Evolutionary conservation across 305 asterid species (phyloP).

Genomic region (Petunia hybrid): DNA sequence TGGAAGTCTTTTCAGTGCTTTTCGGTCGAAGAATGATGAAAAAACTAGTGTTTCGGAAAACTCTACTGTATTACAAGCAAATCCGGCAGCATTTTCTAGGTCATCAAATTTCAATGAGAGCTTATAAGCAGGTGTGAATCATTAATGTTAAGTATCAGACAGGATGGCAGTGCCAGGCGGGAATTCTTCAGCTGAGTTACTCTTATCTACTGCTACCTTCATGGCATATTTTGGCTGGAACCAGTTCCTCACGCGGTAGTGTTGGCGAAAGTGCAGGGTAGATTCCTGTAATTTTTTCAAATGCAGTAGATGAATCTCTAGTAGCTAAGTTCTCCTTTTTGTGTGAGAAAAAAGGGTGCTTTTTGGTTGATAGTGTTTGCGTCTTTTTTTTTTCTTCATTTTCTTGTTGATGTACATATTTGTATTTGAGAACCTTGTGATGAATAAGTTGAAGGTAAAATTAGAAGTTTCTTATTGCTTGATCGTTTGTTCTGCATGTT

Average conservation of each 20-base stretch:
- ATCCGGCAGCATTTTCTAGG: slow-evolving; percentile 90
- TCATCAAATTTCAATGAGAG: slow-evolving; percentile 76
- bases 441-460: slow-evolving; percentile 49
- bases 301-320: slow-evolving; percentile 22
- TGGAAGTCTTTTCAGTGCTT: slow-evolving; percentile 64
- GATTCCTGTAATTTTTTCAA: slow-evolving; percentile 24
- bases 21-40: slow-evolving; percentile 53
- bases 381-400: slow-evolving; percentile 22
- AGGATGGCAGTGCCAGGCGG: background rate
- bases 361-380: slow-evolving; percentile 33
- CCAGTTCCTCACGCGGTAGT: slow-evolving; percentile 25
- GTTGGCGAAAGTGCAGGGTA: slow-evolving; percentile 23
- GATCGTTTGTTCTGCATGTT: background rate
- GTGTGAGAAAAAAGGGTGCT: slow-evolving; percentile 10
- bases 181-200: slow-evolving; percentile 17
- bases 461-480: slow-evolving; percentile 20
- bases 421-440: slow-evolving; percentile 42
- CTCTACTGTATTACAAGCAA: slow-evolving; percentile 80
- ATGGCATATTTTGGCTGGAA: background rate
- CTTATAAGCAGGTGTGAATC: slow-evolving; percentile 45
- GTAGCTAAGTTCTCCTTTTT: slow-evolving; percentile 21
- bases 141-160: background rate
- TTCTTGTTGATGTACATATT: slow-evolving; percentile 50
- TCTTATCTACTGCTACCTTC: slow-evolving; percentile 6
- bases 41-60: slow-evolving; percentile 52